Conservation (phyloP, 495 filamentous ascomycete species). For the Trichoderma reesei region DNA sequence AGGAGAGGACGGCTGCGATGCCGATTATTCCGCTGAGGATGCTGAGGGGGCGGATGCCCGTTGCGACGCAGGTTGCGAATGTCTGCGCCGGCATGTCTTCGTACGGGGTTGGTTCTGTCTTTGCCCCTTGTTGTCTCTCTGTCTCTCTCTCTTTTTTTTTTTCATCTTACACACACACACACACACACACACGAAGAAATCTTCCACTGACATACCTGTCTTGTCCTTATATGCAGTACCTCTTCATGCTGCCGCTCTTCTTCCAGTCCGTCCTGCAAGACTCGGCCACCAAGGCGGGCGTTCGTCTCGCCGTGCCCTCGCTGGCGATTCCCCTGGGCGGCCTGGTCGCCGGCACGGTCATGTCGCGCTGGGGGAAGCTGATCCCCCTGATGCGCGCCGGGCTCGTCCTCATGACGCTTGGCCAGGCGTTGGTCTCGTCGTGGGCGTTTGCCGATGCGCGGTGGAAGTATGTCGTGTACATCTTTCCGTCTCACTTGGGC, state of each 20-base stretch:
- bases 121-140: constrained; percentile 8
- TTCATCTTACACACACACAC: no score
- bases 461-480: constrained; percentile 56
- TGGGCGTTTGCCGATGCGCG: constrained; percentile 45
- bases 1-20: constrained; percentile 42
- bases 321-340: constrained; percentile 52
- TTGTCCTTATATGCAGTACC: constrained; percentile 34
- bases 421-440: constrained; percentile 45
- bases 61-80: constrained; percentile 46
- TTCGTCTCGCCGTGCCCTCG: constrained; percentile 50
- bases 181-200: not conserved
- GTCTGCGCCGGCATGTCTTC: constrained; percentile 46
- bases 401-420: constrained; percentile 48
- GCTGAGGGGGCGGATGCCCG: constrained; percentile 37
- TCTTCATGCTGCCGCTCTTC: constrained; percentile 55
- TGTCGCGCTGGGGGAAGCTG: constrained; percentile 55
- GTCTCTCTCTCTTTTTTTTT: constrained; percentile 20
- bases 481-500: constrained; percentile 54
- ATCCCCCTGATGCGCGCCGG: constrained; percentile 45
- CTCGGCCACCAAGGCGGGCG: constrained; percentile 49
- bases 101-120: constrained; percentile 40
- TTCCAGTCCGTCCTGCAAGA: constrained; percentile 56
- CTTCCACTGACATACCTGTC: no score
- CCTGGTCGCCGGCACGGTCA: constrained; percentile 50
- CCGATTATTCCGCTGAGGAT: constrained; percentile 48